Evolutionary conservation across 2,329 filamentous ascomycete species (phyloP).

Genomic region (Paecilomyces formosus): DNA sequence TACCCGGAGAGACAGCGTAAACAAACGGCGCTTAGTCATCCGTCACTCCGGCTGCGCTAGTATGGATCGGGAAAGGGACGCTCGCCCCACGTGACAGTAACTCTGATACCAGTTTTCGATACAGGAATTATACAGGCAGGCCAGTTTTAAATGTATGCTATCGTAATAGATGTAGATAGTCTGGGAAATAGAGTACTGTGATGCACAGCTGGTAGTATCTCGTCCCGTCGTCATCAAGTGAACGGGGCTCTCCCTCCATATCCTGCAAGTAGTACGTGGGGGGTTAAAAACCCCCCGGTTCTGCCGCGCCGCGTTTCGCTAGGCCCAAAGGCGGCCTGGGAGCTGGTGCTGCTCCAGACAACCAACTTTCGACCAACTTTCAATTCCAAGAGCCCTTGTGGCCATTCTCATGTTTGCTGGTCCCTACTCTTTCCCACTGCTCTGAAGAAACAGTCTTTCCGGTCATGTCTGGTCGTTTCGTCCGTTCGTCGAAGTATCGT

Average conservation of each 20-base stretch:
- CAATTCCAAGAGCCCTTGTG: neutral
- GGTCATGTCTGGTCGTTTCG: slow-evolving; percentile 63
- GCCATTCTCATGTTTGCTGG: slow-evolving; percentile 9
- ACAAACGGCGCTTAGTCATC: slow-evolving; percentile 27
- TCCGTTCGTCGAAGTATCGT: slow-evolving; percentile 69
- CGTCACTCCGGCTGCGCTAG: slow-evolving; percentile 6
- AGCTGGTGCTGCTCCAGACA: neutral
- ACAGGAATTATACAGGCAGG: neutral
- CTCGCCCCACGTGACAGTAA: neutral
- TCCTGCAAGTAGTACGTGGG: neutral
- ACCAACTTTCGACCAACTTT: neutral
- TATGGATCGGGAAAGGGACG: neutral
- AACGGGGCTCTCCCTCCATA: neutral
- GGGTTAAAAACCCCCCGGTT: neutral
- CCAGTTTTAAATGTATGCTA: neutral
- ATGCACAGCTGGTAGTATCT: too few relatives aligned
- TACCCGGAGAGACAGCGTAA: slow-evolving; percentile 23
- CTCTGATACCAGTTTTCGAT: neutral
- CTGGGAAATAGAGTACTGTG: too few relatives aligned
- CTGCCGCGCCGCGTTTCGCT: neutral
- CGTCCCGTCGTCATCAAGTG: too few relatives aligned
- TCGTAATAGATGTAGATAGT: neutral
- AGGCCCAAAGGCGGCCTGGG: neutral
- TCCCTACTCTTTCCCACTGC: slow-evolving; percentile 9
- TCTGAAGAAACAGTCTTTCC: slow-evolving; percentile 5